Evolutionary conservation across 2,329 filamentous ascomycete genomes (phyloP), one percentile per base, ranked within the genome.

Genomic region (Cercospora zeina): DNA sequence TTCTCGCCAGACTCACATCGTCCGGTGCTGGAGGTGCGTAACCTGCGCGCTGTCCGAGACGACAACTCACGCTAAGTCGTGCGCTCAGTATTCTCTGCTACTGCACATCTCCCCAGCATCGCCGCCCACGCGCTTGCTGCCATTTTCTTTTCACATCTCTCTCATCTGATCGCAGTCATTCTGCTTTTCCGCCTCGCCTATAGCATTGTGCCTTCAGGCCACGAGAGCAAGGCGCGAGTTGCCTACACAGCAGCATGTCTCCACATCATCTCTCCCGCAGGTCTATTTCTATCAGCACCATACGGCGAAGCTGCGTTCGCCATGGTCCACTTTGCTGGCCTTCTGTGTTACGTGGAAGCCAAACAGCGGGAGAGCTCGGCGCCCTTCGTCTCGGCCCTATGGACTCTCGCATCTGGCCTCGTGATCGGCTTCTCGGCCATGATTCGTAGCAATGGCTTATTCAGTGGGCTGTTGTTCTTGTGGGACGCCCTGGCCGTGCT

Each of bases 201-300:
- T 59, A 75, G 82, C 7, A 69, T 93, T 9, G 85, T 84, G 59
- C 75, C 76, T 14, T 72, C 80, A 63, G 70, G 64, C 14, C 64
- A 64, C 4, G 58, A 58, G 4, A 65, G 69, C 31, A 73, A 69
- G 50, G 68, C 65, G 65, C 79, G 74, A n/a, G 75, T 89, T 42
- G 83, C 90, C 1, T 87, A 93, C 64, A 73, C 89, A 21, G 83
- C 91, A 8, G 86, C 91, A 2, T 78, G 84, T 14, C 79, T 97
- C 54, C 91, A 97, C 74, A 83, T 96, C 59, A 72, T 97, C 54
- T 95, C 90, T 0, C 93, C 95, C 0, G 95, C 90, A 0, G 93
- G 93, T 0, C 77, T 97, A 2, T 97, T 99, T 73, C 83, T 99
- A 16, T 93, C 89, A 0, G 89, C 93, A 0, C 91, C 93, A 0